These are phyloP conservation scores for Schrenkiella parvula DNA, from an alignment of 345 rosid species.

Conservation along the genomic window DNA sequence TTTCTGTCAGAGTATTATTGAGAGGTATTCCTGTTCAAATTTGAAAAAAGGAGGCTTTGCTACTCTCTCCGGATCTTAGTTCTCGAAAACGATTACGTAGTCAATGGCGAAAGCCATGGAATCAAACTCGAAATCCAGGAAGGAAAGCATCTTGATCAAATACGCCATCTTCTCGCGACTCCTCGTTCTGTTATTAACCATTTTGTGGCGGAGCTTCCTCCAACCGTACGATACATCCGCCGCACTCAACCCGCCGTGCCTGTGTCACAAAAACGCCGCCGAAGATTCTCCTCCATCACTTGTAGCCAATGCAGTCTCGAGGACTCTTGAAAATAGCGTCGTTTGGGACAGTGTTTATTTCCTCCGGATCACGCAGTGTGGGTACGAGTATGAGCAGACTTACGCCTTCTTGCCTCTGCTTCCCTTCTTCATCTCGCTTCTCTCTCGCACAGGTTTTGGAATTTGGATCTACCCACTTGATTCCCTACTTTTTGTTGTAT, in stretches of 20 bases:
- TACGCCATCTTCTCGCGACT: constrained; percentile 55
- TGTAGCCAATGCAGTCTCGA: constrained; percentile 36
- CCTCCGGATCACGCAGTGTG: constrained; percentile 74
- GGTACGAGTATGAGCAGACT: constrained; percentile 89
- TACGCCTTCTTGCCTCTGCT: constrained; percentile 89
- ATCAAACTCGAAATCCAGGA: constrained; percentile 11
- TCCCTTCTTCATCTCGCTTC: constrained; percentile 50
- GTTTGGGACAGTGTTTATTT: constrained; percentile 95
- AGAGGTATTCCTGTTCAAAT: background rate
- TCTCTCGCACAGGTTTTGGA: constrained; percentile 59
- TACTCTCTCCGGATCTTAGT: background rate
- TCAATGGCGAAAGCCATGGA: constrained; percentile 15
- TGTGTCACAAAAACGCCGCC: constrained; percentile 20
- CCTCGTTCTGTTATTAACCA: constrained; percentile 44
- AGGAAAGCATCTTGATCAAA: constrained; percentile 43
- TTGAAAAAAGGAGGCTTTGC: background rate
- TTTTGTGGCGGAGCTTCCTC: constrained; percentile 65
- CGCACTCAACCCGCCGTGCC: constrained; percentile 54
- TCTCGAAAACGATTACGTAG: background rate
- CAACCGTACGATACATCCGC: constrained; percentile 89
- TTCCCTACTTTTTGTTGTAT: background rate
- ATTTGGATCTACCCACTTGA: background rate
- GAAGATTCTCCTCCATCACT: constrained; percentile 13
- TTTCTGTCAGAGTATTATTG: background rate
- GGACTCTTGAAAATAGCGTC: constrained; percentile 47